Conservation (phyloP, 2,329 filamentous ascomycete species). For the Pseudogymnoascus sp. region DNA sequence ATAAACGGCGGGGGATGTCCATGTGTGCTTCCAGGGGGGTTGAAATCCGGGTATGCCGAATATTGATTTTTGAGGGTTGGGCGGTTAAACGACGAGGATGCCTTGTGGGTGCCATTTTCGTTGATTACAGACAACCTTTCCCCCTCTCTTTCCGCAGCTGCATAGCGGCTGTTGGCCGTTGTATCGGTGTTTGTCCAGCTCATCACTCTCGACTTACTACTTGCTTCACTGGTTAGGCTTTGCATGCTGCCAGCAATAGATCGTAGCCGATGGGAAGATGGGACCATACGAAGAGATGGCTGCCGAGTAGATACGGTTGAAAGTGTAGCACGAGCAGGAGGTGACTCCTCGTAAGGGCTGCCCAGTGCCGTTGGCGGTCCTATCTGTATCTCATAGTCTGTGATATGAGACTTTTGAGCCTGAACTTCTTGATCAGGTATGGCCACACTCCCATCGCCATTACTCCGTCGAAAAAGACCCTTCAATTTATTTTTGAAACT, state of each 20-base stretch:
- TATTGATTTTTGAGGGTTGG: constrained; percentile 25
- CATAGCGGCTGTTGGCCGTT: constrained; percentile 39
- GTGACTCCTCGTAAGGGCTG: constrained; percentile 37
- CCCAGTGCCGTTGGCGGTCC: constrained; percentile 25
- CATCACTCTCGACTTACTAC: constrained; percentile 60
- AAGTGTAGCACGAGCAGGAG: constrained; percentile 29
- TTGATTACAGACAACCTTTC: constrained; percentile 60
- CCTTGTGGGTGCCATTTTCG: constrained; percentile 44
- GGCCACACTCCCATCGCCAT: constrained; percentile 29
- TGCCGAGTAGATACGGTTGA: constrained; percentile 42
- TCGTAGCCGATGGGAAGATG: constrained; percentile 41
- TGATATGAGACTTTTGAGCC: constrained; percentile 32
- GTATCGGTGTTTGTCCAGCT: constrained; percentile 60
- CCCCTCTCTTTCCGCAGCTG: constrained; percentile 39
- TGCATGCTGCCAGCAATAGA: constrained; percentile 52
- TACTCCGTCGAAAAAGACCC: constrained; percentile 45
- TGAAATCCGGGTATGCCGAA: constrained; percentile 24
- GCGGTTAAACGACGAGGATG: constrained; percentile 35
- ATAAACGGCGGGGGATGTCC: constrained; percentile 18
- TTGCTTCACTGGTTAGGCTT: constrained; percentile 40
- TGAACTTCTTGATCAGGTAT: constrained; percentile 50
- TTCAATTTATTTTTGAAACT: constrained; percentile 57
- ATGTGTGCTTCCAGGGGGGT: constrained; percentile 14
- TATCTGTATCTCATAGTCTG: constrained; percentile 19
- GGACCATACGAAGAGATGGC: constrained; percentile 45